These are phyloP conservation scores for Macrophomina phaseolina DNA, from an alignment of 2,329 filamentous ascomycete genomes.

Conservation along the genomic window DNA sequence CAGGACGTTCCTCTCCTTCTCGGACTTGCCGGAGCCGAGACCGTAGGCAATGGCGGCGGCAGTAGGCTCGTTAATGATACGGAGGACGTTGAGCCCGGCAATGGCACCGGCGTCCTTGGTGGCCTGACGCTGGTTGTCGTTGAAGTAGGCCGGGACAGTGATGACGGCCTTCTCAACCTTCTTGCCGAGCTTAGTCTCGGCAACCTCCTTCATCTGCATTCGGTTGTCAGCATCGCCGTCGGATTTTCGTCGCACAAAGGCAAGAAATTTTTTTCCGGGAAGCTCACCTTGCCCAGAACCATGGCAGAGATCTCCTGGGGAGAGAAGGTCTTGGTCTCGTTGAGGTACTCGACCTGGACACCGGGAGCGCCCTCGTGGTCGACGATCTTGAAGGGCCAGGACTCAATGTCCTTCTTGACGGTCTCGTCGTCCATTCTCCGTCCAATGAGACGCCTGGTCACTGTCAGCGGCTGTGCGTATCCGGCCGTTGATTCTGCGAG, in stretches of 20 bases:
- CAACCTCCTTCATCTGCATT: slow-evolving; percentile 95
- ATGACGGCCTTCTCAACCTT: slow-evolving; percentile 99
- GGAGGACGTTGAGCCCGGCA: slow-evolving; percentile 94
- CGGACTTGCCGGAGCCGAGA: slow-evolving; percentile 91
- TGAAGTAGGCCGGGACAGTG: slow-evolving; percentile 99
- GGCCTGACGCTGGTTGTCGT: slow-evolving; percentile 99
- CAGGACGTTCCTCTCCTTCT: slow-evolving; percentile 97
- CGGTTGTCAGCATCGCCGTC: slow-evolving; percentile 33
- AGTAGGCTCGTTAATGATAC: slow-evolving; percentile 99
- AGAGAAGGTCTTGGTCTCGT: slow-evolving; percentile 93
- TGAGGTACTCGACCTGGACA: slow-evolving; percentile 94
- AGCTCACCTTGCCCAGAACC: slow-evolving; percentile 90
- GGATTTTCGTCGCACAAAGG: slow-evolving; percentile 17
- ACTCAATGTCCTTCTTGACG: slow-evolving; percentile 98
- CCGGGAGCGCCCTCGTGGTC: slow-evolving; percentile 87
- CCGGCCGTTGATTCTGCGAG: neutral
- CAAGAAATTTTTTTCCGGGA: neutral
- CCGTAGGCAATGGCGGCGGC: slow-evolving; percentile 98
- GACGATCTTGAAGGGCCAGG: slow-evolving; percentile 98
- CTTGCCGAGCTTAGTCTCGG: slow-evolving; percentile 97
- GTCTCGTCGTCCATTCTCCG: slow-evolving; percentile 92
- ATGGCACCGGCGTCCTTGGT: slow-evolving; percentile 99
- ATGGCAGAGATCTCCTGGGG: slow-evolving; percentile 99
- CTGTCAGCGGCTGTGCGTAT: slow-evolving; percentile 37
- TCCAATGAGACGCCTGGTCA: slow-evolving; percentile 88